phyloP scores from a whole-genome alignment of 192 early-diverging fungal species.

The Podila verticillata region DNA sequence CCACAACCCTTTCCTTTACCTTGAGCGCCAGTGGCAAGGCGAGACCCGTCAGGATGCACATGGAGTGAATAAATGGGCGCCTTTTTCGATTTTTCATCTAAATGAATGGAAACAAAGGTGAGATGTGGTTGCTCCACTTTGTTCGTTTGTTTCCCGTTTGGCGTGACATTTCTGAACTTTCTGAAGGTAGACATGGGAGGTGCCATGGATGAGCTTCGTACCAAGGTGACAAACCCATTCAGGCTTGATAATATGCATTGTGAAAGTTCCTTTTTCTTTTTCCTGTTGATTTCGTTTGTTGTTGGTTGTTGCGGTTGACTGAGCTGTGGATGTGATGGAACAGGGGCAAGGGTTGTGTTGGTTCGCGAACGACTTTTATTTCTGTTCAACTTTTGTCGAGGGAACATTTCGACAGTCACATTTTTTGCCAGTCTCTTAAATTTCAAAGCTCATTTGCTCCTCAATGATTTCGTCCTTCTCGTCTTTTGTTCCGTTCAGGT shows the following conservation, averaged over 20 bases:
- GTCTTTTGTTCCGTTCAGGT: too few species aligned
- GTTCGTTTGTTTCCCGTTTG: not conserved
- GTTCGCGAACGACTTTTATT: too few species aligned
- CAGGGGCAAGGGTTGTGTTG: too few species aligned
- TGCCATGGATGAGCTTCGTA: not conserved
- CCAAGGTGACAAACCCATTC: conserved; percentile 48
- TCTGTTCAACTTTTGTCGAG: too few species aligned
- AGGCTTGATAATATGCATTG: conserved; percentile 49
- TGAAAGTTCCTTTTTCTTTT: not conserved
- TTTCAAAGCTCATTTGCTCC: too few species aligned
- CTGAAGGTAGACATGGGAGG: not conserved
- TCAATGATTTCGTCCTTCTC: too few species aligned
- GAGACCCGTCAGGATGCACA: conserved; percentile 82
- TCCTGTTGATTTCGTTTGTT: not conserved
- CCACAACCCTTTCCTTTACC: conserved; percentile 52
- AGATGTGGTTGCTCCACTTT: not conserved
- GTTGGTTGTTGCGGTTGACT: not conserved
- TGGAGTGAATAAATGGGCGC: conserved; percentile 86
- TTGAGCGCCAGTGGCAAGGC: conserved; percentile 88
- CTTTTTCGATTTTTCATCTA: conserved; percentile 56
- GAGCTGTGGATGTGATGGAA: not conserved
- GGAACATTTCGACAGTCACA: too few species aligned
- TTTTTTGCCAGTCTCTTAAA: too few species aligned
- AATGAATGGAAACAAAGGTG: not conserved
- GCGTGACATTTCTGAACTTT: not conserved